Percentiles rank a stretch among this genome's conserved stretches.
These are phyloP conservation scores for Chlorella variabilis DNA, from an alignment of 163 green algal species.

Conservation along the genomic window DNA sequence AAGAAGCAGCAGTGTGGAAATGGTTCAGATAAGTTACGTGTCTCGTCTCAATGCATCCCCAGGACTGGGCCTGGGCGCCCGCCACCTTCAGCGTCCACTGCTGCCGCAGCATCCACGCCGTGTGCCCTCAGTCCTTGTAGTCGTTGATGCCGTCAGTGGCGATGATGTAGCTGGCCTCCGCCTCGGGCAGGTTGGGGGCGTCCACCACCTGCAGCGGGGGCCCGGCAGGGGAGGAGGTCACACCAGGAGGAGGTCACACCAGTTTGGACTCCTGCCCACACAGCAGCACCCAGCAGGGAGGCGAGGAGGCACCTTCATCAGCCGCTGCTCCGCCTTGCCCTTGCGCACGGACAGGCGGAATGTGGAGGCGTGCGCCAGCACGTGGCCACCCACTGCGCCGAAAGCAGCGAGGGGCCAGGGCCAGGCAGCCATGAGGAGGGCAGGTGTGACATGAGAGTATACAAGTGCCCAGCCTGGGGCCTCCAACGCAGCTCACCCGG, in stretches of 20 bases:
- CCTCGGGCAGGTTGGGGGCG: conserved; percentile 81
- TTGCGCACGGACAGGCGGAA: conserved; percentile 86
- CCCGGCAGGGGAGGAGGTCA: conserved; percentile 19
- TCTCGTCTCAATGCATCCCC: too few relatives aligned
- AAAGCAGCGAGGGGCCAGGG: background rate
- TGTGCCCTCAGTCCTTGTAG: conserved; percentile 69
- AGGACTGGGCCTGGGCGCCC: too few relatives aligned
- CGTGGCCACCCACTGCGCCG: conserved; percentile 72
- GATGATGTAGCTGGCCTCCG: conserved; percentile 82
- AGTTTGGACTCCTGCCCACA: too few relatives aligned
- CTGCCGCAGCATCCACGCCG: too few relatives aligned
- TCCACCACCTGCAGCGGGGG: conserved; percentile 81
- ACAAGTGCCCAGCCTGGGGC: background rate
- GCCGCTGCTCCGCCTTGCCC: conserved; percentile 91
- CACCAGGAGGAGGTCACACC: background rate
- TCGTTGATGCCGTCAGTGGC: conserved; percentile 57
- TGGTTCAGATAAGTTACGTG: too few relatives aligned
- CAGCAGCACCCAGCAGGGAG: background rate
- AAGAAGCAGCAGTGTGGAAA: too few relatives aligned
- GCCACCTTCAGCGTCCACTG: too few relatives aligned
- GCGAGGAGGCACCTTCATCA: conserved; percentile 65
- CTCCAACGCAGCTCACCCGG: conserved; percentile 60
- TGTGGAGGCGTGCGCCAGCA: conserved; percentile 87
- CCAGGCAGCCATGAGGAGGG: background rate
- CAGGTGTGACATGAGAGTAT: background rate